Base-by-base conservation (phyloP, 148 eudicot species). In the Chenopodium suecicum region DNA sequence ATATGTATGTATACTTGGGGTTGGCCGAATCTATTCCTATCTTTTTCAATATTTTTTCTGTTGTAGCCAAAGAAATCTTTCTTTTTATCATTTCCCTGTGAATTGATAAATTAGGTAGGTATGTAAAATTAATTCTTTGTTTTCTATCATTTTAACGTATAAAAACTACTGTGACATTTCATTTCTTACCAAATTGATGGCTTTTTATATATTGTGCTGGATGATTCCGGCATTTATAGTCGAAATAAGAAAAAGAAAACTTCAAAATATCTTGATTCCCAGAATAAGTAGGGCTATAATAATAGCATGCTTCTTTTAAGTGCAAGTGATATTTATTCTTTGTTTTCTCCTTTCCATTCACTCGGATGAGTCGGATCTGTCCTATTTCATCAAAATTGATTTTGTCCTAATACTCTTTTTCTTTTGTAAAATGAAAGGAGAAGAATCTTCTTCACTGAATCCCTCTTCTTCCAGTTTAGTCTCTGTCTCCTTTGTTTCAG, bases 331-430 rank as follows among this genome's bases (percentile, higher is more conserved):
- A 73, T 46, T 46, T 25, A 46, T 54, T 46, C 54, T 75, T 69
- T 58, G 23, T 67, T 52, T 68, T 32, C 52, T 63, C 52, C 47
- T 81, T 54, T 81, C 83, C 77, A 64, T 71, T 65, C 37, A 60
- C 72, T 70, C 46, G 22, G 44, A 41, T 41, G 44, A 41, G 44
- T 41, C 44, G 1, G 60, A 74, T 72, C 23, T 20, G 22, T 75
- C 74, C 48, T 32, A 32, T 64, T 46, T 46, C 37, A 77, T 77
- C 37, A 5, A 46, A 46, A 65, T 64, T 77, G 80, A 25, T 31
- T 31, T 25, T 25, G 41, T 27, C 37, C 71, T 14, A 14, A 52
- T 52, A 3, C 56, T 52, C 56, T 14, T 52, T 50, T 14, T 52
- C 56, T 52, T 52, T 52, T 52, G 56, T 52, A 48, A 48, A 48